Conservation (phyloP, 352 stramenopile genomes). For the Bremia lactucae region DNA sequence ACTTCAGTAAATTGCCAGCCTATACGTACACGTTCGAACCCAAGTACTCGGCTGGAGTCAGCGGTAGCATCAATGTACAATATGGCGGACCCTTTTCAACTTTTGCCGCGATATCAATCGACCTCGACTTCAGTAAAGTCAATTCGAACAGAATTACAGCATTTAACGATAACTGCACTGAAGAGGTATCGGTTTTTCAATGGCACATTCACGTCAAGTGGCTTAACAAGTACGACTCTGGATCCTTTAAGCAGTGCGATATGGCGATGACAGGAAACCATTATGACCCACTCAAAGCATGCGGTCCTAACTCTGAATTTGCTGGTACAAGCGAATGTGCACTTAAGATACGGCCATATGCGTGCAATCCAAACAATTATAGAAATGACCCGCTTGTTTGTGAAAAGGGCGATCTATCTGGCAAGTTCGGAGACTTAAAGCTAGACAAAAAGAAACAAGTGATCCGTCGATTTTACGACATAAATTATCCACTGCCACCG, state of each 20-base stretch:
- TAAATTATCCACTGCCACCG: slow-evolving; percentile 23
- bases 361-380: slow-evolving; percentile 33
- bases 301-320: slow-evolving; percentile 42
- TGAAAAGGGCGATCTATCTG: slow-evolving; percentile 46
- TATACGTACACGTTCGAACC: slow-evolving; percentile 39
- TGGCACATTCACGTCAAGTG: slow-evolving; percentile 56
- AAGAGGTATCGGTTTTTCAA: slow-evolving; percentile 27
- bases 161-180: slow-evolving; percentile 33
- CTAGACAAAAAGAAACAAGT: slow-evolving; percentile 17
- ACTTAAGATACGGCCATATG: slow-evolving; percentile 26
- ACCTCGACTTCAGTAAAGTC: slow-evolving; percentile 39
- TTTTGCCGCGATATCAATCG: slow-evolving; percentile 26
- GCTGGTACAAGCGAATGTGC: slow-evolving; percentile 26
- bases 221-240: slow-evolving; percentile 17
- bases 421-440: slow-evolving; percentile 36
- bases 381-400: slow-evolving; percentile 24
- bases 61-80: slow-evolving; percentile 29
- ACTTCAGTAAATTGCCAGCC: slow-evolving; percentile 10
- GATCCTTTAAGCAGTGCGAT: slow-evolving; percentile 30
- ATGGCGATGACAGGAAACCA: slow-evolving; percentile 35
- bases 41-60: slow-evolving; percentile 22
- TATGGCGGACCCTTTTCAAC: slow-evolving; percentile 25
- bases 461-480: slow-evolving; percentile 13
- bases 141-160: slow-evolving; percentile 19
- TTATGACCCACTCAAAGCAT: slow-evolving; percentile 47